Evolutionary conservation across 441 rosid species (phyloP), one percentile per base, ranked within the genome.

Genomic region (Pelargonium hybrid): DNA sequence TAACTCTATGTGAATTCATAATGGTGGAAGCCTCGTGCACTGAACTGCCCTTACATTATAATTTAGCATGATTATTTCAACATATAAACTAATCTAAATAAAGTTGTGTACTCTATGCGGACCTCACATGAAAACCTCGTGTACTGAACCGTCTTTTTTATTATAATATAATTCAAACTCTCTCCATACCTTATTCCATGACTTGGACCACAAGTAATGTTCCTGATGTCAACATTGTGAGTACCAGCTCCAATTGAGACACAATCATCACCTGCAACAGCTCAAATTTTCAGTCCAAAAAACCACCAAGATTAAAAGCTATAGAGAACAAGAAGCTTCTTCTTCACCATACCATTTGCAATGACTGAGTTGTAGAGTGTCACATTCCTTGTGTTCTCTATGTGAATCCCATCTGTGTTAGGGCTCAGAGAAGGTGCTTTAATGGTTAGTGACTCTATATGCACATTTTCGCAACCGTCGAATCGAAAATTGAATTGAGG

Each of bases 341-440:
- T 29, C 31, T 29, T 29, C 31, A 3, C 17, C 18, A 73, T 79
- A 84, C 87, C 85, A 48, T 71, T 82, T 29, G 87, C 74, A 41
- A 82, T 69, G 11, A 78, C 41, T 7, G 85, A 82, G 59, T 82
- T 71, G 66, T 78, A 26, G 57, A 84, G 78, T n/a, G 50, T 74
- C 57, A 82, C 81, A 65, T 80, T 72, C 39, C 76, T 74, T 7
- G 87, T 74, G 78, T 76, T 84, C 75, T 81, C 85, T n/a, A 84
- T 71, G 76, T 84, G 87, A 69, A 84, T 84, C 9, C 87, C 87
- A 65, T 84, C 87, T 0, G 87, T 84, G 73, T 84, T 84, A 7
- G 87, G 87, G 71, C 87, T 84, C 25, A 7, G 62, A 69, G 81
- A 52, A 45, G 87, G 87, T 0, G 87, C 69, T 54, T 72, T 76